A percentile compares a stretch with the other conserved stretches of the same genome.
phyloP scores from a whole-genome alignment of 305 asterid species.

The Fraxinus greggii region DNA sequence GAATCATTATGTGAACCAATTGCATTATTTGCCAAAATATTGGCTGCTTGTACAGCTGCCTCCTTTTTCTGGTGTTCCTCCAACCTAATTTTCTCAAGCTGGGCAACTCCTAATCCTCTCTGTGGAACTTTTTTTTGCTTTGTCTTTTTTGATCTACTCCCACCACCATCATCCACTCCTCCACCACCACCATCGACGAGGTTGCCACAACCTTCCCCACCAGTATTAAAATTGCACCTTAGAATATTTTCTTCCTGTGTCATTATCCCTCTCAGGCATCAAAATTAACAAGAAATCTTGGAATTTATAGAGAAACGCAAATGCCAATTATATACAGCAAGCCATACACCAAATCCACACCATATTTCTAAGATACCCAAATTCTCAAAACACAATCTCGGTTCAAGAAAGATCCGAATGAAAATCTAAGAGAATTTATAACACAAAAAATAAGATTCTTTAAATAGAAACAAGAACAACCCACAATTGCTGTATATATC shows the following conservation, averaged over 20 bases:
- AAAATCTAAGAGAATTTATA: slow-evolving; percentile 32
- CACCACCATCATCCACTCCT: slow-evolving; percentile 17
- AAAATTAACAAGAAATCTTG: slow-evolving; percentile 34
- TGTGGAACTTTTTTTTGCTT: slow-evolving; percentile 87
- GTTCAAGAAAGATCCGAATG: slow-evolving; percentile 30
- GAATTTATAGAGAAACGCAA: slow-evolving; percentile 30
- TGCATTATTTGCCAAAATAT: slow-evolving; percentile 34
- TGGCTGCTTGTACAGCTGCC: slow-evolving; percentile 38
- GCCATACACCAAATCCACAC: slow-evolving; percentile 37
- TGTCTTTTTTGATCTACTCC: slow-evolving; percentile 48
- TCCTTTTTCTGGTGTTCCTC: slow-evolving; percentile 75
- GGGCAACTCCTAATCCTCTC: slow-evolving; percentile 95
- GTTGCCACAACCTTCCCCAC: slow-evolving; percentile 24
- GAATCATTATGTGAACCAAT: slow-evolving; percentile 32
- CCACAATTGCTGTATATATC: slow-evolving; percentile 24
- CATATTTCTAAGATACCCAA: slow-evolving; percentile 38
- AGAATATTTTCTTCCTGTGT: slow-evolving; percentile 57
- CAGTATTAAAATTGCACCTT: slow-evolving; percentile 38
- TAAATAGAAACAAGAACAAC: slow-evolving; percentile 37
- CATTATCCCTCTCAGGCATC: slow-evolving; percentile 55
- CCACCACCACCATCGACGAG: slow-evolving; percentile 26
- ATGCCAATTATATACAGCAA: slow-evolving; percentile 36
- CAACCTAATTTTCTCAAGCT: slow-evolving; percentile 76
- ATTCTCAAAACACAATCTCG: slow-evolving; percentile 43
- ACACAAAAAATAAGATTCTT: slow-evolving; percentile 28